These are phyloP conservation scores for Danielia reshetovae DNA, from an alignment of 805 yeast genomes.

Conservation along the genomic window DNA sequence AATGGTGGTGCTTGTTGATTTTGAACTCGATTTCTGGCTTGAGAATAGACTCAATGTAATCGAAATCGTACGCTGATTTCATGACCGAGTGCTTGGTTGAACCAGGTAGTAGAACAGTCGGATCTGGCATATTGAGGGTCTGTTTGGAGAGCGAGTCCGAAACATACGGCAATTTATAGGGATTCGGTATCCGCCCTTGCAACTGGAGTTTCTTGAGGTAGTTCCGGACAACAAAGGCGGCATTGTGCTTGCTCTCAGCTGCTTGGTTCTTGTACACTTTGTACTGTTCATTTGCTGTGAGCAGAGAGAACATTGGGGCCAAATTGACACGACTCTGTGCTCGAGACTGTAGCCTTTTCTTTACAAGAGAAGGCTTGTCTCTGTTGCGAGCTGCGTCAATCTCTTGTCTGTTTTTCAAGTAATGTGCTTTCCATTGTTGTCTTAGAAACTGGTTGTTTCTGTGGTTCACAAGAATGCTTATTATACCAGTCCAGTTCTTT, in stretches of 20 bases:
- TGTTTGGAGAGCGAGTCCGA: constrained; percentile 9
- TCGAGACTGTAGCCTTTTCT: constrained; percentile 7
- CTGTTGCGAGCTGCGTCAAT: constrained; percentile 10
- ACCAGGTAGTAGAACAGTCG: constrained; percentile 18
- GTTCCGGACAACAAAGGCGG: constrained; percentile 20
- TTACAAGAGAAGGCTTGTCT: constrained; percentile 7
- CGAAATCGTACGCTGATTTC: constrained; percentile 29
- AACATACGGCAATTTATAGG: constrained; percentile 29
- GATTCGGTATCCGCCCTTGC: constrained; percentile 26
- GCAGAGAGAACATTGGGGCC: constrained; percentile 2
- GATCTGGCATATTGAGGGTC: constrained; percentile 9
- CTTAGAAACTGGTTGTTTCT: constrained; percentile 9
- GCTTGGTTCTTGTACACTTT: constrained; percentile 13
- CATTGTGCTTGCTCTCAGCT: constrained; percentile 11
- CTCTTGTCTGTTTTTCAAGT: constrained; percentile 7
- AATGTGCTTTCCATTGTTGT: constrained; percentile 19
- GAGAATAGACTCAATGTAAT: constrained; percentile 27
- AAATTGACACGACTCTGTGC: constrained; percentile 3
- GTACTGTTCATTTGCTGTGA: constrained; percentile 8
- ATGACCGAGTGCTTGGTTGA: constrained; percentile 20
- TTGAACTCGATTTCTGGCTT: constrained; percentile 32
- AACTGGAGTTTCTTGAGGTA: constrained; percentile 28
- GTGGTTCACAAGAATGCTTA: constrained; percentile 13
- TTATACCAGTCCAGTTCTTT: constrained; percentile 9
- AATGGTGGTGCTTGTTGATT: constrained; percentile 24